phyloP scores from a whole-genome alignment of 352 stramenopile species.

The Globisporangium iwayamae region DNA sequence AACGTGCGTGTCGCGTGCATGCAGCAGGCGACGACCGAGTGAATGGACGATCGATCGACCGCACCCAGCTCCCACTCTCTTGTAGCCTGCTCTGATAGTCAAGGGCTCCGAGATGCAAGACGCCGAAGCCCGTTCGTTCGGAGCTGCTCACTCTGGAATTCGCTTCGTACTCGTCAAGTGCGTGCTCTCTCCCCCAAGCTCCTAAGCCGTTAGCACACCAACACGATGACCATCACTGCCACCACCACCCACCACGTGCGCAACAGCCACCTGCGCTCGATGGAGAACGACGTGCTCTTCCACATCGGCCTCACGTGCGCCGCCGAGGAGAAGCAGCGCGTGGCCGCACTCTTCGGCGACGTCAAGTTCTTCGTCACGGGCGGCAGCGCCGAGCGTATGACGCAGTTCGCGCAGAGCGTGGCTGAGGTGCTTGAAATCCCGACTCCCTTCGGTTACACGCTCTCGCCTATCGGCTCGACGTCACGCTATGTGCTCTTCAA shows the following conservation, averaged over 20 bases:
- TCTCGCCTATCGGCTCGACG: constrained; percentile 63
- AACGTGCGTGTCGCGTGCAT: constrained; percentile 14
- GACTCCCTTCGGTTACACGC: constrained; percentile 60
- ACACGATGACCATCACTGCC: constrained; percentile 6
- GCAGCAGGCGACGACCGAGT: not conserved
- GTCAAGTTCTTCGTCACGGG: constrained; percentile 80
- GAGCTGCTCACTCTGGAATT: constrained; percentile 10
- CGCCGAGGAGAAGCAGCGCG: constrained; percentile 36
- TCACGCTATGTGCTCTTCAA: constrained; percentile 80
- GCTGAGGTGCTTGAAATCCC: constrained; percentile 50
- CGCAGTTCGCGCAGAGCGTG: constrained; percentile 54
- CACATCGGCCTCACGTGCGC: constrained; percentile 70
- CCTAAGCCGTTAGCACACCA: not conserved
- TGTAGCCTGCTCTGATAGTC: not conserved
- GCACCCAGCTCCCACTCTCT: not conserved
- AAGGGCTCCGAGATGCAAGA: no score
- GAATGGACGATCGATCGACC: no score
- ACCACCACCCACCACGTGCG: constrained; percentile 32
- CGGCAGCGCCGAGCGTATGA: constrained; percentile 75
- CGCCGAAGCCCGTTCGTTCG: not conserved
- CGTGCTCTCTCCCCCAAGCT: not conserved
- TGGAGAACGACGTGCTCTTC: constrained; percentile 70
- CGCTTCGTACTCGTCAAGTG: constrained; percentile 9
- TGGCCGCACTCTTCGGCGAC: constrained; percentile 58
- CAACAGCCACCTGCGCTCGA: constrained; percentile 59